phyloP scores from a whole-genome alignment of 441 rosid genomes.

The Bocquillonia castaneifolia region DNA sequence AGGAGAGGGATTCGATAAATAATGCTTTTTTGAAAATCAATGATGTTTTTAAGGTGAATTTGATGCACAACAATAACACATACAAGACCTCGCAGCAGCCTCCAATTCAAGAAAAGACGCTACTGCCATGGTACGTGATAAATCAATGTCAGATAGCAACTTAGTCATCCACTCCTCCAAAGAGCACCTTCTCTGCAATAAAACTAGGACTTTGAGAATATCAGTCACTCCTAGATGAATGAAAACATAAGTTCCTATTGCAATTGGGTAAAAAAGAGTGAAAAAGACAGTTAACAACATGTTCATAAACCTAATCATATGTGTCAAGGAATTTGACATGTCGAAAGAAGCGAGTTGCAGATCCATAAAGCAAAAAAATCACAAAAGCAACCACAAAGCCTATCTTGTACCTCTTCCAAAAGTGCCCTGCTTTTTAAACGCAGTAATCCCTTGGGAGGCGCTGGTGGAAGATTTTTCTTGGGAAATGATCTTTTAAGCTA shows the following conservation, averaged over 20 bases:
- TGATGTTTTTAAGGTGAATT: constrained; percentile 13
- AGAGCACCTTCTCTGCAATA: constrained; percentile 88
- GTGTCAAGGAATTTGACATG: background rate
- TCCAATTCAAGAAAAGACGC: constrained; percentile 97
- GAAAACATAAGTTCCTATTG: background rate
- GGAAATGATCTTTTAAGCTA: constrained; percentile 83
- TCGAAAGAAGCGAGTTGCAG: background rate
- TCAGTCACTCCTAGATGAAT: constrained; percentile 21
- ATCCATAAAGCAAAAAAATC: background rate
- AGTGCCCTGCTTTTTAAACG: constrained; percentile 71
- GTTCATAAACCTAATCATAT: background rate
- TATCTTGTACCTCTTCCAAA: constrained; percentile 81
- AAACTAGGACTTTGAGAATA: constrained; percentile 43
- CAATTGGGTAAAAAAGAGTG: background rate
- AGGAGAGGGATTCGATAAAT: background rate
- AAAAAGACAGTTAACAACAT: background rate
- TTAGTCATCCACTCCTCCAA: constrained; percentile 98
- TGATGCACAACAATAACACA: constrained; percentile 34
- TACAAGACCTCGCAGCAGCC: constrained; percentile 97
- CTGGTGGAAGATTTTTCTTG: constrained; percentile 65
- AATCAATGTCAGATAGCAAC: constrained; percentile 87
- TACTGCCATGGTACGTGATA: constrained; percentile 79
- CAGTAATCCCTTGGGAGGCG: constrained; percentile 89
- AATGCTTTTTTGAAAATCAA: too few species aligned
- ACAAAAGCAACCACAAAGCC: background rate